A percentile compares a stretch with the other conserved stretches of the same genome.
These are phyloP conservation scores for Xylaria curta DNA, from an alignment of 495 filamentous ascomycete genomes.

Conservation along the genomic window DNA sequence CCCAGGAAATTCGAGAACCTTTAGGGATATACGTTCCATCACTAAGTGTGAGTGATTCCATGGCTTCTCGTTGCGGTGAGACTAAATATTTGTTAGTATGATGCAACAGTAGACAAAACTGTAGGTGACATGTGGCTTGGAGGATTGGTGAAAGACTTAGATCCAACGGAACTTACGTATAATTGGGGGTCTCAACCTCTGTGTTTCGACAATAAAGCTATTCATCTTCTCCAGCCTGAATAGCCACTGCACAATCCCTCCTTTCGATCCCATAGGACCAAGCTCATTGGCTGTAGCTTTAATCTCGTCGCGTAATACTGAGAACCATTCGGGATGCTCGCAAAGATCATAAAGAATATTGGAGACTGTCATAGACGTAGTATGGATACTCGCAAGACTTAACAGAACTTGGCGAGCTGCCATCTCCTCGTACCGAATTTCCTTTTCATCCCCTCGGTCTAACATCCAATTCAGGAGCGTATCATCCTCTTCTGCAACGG, in stretches of 20 bases:
- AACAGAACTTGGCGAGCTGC: background rate
- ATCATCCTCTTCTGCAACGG: conserved; percentile 4
- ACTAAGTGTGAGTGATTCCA: background rate
- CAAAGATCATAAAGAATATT: background rate
- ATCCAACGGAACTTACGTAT: background rate
- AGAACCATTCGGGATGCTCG: conserved; percentile 1
- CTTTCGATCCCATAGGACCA: background rate
- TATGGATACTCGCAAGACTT: background rate
- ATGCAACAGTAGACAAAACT: background rate
- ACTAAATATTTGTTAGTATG: background rate
- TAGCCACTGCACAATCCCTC: background rate
- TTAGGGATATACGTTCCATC: conserved; percentile 9
- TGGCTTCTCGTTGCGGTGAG: conserved; percentile 17
- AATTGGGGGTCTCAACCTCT: conserved; percentile 12
- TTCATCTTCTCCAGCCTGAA: conserved; percentile 17
- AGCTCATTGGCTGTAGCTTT: background rate
- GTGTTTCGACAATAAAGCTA: conserved; percentile 16
- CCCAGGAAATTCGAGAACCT: background rate
- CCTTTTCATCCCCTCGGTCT: background rate
- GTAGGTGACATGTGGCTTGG: background rate
- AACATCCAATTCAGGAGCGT: conserved; percentile 28
- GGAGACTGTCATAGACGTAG: background rate
- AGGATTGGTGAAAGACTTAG: background rate
- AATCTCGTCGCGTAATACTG: background rate
- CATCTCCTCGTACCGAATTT: background rate